Evolutionary conservation across 176 grass and related monocot species (phyloP).

Genomic region (Dactylis glomerata): DNA sequence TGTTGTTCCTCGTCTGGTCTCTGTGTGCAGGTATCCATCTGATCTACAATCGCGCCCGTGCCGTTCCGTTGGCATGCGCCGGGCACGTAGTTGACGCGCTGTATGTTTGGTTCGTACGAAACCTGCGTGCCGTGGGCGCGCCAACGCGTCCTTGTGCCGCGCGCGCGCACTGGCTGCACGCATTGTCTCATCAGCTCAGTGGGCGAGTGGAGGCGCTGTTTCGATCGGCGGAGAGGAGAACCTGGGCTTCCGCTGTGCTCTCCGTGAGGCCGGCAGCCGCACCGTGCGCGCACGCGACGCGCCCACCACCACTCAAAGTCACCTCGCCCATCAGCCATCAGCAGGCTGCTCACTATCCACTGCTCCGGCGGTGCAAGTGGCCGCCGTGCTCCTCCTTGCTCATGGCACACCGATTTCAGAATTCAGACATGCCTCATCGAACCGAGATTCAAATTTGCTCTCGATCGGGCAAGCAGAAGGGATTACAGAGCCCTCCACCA

Average conservation of each 20-base stretch:
- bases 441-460: background rate
- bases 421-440: background rate
- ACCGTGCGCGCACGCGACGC: background rate
- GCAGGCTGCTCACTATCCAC: background rate
- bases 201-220: background rate
- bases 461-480: background rate
- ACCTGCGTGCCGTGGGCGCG: too few relatives aligned
- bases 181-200: background rate
- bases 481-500: background rate
- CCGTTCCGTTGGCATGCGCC: too few relatives aligned
- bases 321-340: background rate
- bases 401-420: background rate
- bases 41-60: too few relatives aligned
- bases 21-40: too few relatives aligned
- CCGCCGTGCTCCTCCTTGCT: background rate
- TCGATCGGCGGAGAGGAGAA: background rate
- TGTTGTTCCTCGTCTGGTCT: too few relatives aligned
- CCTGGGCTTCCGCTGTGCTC: constrained; percentile 10
- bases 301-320: background rate
- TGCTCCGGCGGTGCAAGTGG: background rate
- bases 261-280: background rate
- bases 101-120: too few relatives aligned
- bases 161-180: background rate
- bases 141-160: too few relatives aligned
- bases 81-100: too few relatives aligned